These are phyloP conservation scores for Physcomitrellopsis africana DNA, from an alignment of 225 moss, liverwort and hornwort species.

Conservation along the genomic window DNA sequence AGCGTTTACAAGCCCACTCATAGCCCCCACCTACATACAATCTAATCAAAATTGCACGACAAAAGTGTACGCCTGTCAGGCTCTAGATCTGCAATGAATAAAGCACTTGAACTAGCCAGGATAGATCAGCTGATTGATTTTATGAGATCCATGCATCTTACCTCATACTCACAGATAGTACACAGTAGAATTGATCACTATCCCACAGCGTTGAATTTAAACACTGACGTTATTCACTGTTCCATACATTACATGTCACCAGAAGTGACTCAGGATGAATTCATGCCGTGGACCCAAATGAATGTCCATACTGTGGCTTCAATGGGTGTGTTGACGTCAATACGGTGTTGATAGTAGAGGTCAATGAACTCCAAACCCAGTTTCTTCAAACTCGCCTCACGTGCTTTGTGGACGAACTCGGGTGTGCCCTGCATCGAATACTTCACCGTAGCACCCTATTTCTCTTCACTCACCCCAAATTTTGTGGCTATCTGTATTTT, in stretches of 20 bases:
- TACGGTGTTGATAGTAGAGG: slow-evolving; percentile 51
- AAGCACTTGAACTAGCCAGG: slow-evolving; percentile 10
- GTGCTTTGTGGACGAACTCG: slow-evolving; percentile 42
- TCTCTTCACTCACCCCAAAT: slow-evolving; percentile 41
- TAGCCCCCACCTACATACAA: slow-evolving; percentile 42
- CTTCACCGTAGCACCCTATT: slow-evolving; percentile 31
- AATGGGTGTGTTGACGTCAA: slow-evolving; percentile 45
- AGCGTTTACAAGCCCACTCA: slow-evolving; percentile 48
- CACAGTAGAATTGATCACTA: background rate
- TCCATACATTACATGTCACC: slow-evolving; percentile 9
- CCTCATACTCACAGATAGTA: background rate
- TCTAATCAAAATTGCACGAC: slow-evolving; percentile 16
- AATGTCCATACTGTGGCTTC: slow-evolving; percentile 39
- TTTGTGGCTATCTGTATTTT: slow-evolving; percentile 43
- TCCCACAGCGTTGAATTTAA: background rate
- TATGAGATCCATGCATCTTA: background rate
- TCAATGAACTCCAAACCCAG: slow-evolving; percentile 52
- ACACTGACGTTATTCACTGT: background rate
- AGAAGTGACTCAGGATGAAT: background rate
- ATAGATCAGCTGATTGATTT: slow-evolving; percentile 1
- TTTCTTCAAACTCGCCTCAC: slow-evolving; percentile 46
- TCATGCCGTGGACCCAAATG: background rate
- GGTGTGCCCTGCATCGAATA: slow-evolving; percentile 41
- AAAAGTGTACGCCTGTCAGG: background rate
- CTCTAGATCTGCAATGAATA: slow-evolving; percentile 8